A percentile compares a stretch with the other conserved stretches of the same genome.
Evolutionary conservation across 805 yeast genomes (phyloP).

Genomic region (Lachancea quebecensis): DNA sequence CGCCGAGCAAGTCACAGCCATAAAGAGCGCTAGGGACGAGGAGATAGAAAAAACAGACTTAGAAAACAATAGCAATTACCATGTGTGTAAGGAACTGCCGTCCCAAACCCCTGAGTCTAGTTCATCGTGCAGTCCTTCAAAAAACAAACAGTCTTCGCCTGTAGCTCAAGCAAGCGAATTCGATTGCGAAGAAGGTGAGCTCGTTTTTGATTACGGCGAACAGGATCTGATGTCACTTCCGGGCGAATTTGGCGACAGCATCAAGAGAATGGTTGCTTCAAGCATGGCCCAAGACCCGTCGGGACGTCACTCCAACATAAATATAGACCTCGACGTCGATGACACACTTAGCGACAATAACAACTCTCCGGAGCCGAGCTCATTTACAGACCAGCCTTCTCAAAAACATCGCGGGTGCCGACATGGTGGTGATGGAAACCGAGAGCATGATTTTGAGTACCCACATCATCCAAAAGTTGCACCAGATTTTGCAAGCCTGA

Average conservation of each 20-base stretch:
- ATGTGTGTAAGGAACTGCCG: constrained; percentile 1
- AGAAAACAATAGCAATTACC: constrained; percentile 14
- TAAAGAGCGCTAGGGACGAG: not conserved
- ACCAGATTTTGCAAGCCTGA: constrained; percentile 5
- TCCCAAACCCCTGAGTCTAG: not conserved
- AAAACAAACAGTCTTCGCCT: not conserved
- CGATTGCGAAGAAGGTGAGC: constrained; percentile 1
- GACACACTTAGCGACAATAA: not conserved
- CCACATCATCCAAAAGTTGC: constrained; percentile 1
- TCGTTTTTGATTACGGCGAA: constrained; percentile 27
- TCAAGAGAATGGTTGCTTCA: constrained; percentile 6
- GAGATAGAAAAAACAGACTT: constrained; percentile 12
- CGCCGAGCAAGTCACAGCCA: not conserved
- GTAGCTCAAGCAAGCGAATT: not conserved
- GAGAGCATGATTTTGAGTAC: constrained; percentile 2
- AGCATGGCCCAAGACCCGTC: not conserved
- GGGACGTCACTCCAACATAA: constrained; percentile 1
- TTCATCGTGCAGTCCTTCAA: not conserved
- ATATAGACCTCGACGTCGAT: constrained; percentile 1
- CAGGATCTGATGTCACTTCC: constrained; percentile 13
- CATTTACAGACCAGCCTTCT: not conserved
- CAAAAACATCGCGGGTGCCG: not conserved
- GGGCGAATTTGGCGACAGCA: constrained; percentile 5
- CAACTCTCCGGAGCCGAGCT: not conserved
- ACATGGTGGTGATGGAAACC: not conserved